phyloP scores from a whole-genome alignment of 2,329 filamentous ascomycete genomes.

The Acrodontium crateriforme region DNA sequence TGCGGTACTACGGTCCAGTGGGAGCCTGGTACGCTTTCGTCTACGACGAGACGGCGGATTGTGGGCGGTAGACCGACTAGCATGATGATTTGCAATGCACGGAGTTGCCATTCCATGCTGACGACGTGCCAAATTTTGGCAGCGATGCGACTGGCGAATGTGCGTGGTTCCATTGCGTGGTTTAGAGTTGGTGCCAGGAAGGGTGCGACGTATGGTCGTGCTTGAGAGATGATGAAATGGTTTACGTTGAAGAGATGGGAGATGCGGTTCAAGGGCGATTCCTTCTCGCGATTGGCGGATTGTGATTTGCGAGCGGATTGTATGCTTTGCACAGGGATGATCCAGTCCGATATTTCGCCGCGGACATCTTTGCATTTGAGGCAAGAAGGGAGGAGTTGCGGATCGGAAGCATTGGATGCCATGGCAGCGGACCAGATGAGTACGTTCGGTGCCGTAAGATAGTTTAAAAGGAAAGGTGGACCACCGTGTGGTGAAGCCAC shows the following conservation, averaged over 20 bases:
- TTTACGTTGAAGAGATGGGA: conserved; percentile 84
- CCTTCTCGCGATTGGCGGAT: conserved; percentile 50
- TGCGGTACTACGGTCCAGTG: conserved; percentile 73
- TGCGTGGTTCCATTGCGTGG: conserved; percentile 11
- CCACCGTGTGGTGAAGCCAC: conserved; percentile 64
- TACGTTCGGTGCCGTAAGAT: conserved; percentile 86
- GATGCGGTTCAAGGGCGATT: conserved; percentile 55
- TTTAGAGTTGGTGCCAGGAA: conserved; percentile 36
- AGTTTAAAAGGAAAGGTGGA: conserved; percentile 76
- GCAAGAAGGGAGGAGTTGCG: conserved; percentile 40
- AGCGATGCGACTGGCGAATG: conserved; percentile 38
- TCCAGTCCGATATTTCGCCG: conserved; percentile 61
- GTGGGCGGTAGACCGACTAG: conserved; percentile 52
- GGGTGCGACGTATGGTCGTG: conserved; percentile 75
- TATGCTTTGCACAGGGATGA: conserved; percentile 38
- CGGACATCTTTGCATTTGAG: conserved; percentile 67
- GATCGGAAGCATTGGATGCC: conserved; percentile 56
- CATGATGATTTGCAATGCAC: conserved; percentile 67
- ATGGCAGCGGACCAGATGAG: conserved; percentile 70
- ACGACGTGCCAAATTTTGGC: conserved; percentile 70
- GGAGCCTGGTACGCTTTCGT: conserved; percentile 62
- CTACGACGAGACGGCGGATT: conserved; percentile 15
- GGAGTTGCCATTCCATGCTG: conserved; percentile 64
- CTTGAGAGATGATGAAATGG: conserved; percentile 89
- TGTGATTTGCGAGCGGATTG: conserved; percentile 32